A percentile compares a stretch with the other conserved stretches of the same genome.
Evolutionary conservation across 768 basidiomycete species (phyloP).

Genomic region (Tubosaeta sp.): DNA sequence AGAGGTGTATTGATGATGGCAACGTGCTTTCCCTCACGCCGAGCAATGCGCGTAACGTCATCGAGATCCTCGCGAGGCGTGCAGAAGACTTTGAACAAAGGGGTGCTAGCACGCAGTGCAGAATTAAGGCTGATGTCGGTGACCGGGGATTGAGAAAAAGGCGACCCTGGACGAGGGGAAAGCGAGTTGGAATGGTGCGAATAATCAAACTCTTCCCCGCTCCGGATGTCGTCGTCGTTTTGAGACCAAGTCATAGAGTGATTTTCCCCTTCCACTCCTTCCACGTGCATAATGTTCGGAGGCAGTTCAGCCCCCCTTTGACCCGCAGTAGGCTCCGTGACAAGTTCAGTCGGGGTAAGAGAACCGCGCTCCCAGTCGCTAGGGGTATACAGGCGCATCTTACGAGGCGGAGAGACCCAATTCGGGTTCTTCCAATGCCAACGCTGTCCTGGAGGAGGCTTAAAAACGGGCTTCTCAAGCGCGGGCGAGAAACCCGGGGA

Average conservation of each 20-base stretch:
- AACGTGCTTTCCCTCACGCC: conserved; percentile 29
- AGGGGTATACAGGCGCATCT: conserved; percentile 22
- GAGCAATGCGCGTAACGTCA: conserved; percentile 23
- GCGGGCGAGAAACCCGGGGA: conserved; percentile 14
- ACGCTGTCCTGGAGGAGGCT: conserved; percentile 26
- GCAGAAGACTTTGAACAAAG: conserved; percentile 32
- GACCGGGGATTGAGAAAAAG: conserved; percentile 24
- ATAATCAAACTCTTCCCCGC: conserved; percentile 9
- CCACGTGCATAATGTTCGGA: conserved; percentile 6
- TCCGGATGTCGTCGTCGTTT: conserved; percentile 2
- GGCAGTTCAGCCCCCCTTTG: conserved; percentile 1
- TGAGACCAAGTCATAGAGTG: conserved; percentile 7
- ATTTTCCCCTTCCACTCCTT: conserved; percentile 9
- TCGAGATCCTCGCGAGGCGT: conserved; percentile 28
- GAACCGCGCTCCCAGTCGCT: conserved; percentile 21
- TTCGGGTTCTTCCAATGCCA: conserved; percentile 35
- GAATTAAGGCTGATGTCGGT: conserved; percentile 24
- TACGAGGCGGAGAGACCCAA: conserved; percentile 31
- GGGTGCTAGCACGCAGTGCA: conserved; percentile 28
- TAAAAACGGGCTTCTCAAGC: conserved; percentile 18
- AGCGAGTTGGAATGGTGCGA: conserved; percentile 16
- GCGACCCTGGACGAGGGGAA: conserved; percentile 24
- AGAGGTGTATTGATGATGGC: conserved; percentile 26
- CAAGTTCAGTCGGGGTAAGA: conserved; percentile 29
- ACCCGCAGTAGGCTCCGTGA: conserved; percentile 17